Percentiles rank a stretch among this genome's conserved stretches.
Conservation (phyloP, 139 green algal species). For the Coelastrella sp. region DNA sequence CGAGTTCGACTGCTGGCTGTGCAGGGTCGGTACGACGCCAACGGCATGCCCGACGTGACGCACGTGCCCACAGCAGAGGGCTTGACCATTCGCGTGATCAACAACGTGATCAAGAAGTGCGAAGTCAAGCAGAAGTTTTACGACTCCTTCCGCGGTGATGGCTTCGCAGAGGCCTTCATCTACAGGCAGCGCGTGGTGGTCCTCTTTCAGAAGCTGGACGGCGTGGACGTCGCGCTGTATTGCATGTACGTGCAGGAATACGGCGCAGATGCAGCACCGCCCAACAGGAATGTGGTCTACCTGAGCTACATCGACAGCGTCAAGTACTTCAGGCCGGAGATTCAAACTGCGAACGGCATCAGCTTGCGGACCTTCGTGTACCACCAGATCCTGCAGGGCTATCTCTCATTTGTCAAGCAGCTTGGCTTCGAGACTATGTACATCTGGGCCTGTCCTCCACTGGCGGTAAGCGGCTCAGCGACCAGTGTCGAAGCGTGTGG, state of each 20-base stretch:
- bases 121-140: conserved; percentile 88
- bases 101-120: conserved; percentile 92
- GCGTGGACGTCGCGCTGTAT: conserved; percentile 96
- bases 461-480: conserved; percentile 71
- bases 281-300: conserved; percentile 95
- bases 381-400: conserved; percentile 96
- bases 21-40: conserved; percentile 40
- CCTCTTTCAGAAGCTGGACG: conserved; percentile 95
- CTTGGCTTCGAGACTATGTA: conserved; percentile 95
- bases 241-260: conserved; percentile 97
- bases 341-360: conserved; percentile 52
- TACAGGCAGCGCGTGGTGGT: conserved; percentile 97
- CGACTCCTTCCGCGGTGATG: conserved; percentile 78
- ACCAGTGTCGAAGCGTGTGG: no score
- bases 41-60: background rate
- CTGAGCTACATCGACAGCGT: conserved; percentile 98
- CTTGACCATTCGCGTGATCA: conserved; percentile 96
- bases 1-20: background rate
- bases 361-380: conserved; percentile 97
- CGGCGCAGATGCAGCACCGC: conserved; percentile 81
- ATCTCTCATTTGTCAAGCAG: conserved; percentile 89
- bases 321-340: conserved; percentile 97
- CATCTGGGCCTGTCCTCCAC: conserved; percentile 99
- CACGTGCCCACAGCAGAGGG: conserved; percentile 75
- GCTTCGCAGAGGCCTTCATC: conserved; percentile 82